Evolutionary conservation across 352 stramenopile genomes (phyloP), one percentile per base, ranked within the genome.

Genomic region (Pythium grandisporangium): DNA sequence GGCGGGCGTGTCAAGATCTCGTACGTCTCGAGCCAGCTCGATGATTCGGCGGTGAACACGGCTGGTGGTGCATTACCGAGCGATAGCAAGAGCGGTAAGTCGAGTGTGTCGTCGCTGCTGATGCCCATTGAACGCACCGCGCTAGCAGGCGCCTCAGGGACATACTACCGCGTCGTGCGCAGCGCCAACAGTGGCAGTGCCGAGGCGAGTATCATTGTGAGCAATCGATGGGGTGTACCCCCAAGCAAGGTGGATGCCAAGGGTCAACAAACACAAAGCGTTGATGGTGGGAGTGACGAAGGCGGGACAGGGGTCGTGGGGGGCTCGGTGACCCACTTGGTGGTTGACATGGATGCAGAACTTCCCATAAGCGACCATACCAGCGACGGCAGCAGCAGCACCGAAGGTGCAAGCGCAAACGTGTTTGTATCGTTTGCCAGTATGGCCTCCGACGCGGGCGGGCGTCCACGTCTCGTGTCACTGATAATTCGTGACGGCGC

Each of bases 1-100:
- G 74, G 74, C 19, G 74, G 74, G 2, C 68, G 74, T 45, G 58
- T 87, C 13, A 73, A 81, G 53, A 75, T 87, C 23, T 59, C 63
- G 16, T 87, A 70, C 49, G 66, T 70, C 34, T 87, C 74, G 16
- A 84, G 74, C 23, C 69, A 84, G 40, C 48, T 87, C 0, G 50
- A 76, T n/a, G 62, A 66, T 11, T 43, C 62, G 39, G 55, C 62
- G 2, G 63, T 87, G 6, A 66, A 83, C 43, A 68, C 64, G n/a
- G 68, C 64, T 2, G 74, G 74, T 23, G 74, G 74, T 16, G 55
- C 37, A 3, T 19, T 87, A 5, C 36, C 49, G 1, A 37, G 48
- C 8, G 55, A 51, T 30, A 50, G 63, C 4, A 29, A 62, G 17
- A 39, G 73, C 7, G 45, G 47, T 6, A 55, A 66, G 4, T n/a